Conservation (phyloP, 108 stramenopile genomes). For the Schizochytrium sp. region DNA sequence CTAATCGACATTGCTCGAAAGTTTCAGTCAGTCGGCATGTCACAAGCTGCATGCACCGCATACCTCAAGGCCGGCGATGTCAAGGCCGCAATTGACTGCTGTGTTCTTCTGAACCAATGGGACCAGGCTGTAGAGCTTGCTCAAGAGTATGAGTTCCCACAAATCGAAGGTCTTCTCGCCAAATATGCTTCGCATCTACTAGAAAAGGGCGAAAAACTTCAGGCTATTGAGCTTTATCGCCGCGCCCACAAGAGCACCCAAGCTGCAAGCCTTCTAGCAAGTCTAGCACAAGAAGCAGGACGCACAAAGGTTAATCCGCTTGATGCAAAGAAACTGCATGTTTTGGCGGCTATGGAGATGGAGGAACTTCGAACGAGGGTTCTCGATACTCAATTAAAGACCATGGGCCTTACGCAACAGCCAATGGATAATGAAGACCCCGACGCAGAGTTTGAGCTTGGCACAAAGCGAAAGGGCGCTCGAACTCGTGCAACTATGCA, state of each 20-base stretch:
- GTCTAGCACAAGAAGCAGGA: constrained; percentile 74
- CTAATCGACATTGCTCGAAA: constrained; percentile 67
- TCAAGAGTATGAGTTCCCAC: constrained; percentile 76
- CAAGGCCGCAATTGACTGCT: constrained; percentile 77
- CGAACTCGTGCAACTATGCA: constrained; percentile 77
- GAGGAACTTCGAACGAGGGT: constrained; percentile 72
- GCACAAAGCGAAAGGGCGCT: constrained; percentile 63
- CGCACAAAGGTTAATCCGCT: constrained; percentile 66
- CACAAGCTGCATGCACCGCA: constrained; percentile 67
- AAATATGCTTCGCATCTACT: constrained; percentile 70
- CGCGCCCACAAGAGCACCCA: constrained; percentile 75
- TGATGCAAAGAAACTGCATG: constrained; percentile 78
- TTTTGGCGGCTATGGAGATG: constrained; percentile 79
- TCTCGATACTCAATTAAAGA: constrained; percentile 60
- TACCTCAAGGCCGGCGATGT: constrained; percentile 68
- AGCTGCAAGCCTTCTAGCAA: constrained; percentile 73
- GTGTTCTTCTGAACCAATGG: constrained; percentile 79
- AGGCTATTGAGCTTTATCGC: constrained; percentile 79
- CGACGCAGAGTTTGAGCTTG: constrained; percentile 52
- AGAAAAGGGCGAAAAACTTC: constrained; percentile 66
- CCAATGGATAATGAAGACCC: constrained; percentile 8
- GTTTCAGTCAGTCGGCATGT: constrained; percentile 75
- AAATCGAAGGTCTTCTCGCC: constrained; percentile 76
- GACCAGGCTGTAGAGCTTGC: constrained; percentile 74
- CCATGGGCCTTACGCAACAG: constrained; percentile 18